A percentile compares a stretch with the other conserved stretches of the same genome.
phyloP scores from a whole-genome alignment of 768 basidiomycete genomes.

The Suillus placidus region DNA sequence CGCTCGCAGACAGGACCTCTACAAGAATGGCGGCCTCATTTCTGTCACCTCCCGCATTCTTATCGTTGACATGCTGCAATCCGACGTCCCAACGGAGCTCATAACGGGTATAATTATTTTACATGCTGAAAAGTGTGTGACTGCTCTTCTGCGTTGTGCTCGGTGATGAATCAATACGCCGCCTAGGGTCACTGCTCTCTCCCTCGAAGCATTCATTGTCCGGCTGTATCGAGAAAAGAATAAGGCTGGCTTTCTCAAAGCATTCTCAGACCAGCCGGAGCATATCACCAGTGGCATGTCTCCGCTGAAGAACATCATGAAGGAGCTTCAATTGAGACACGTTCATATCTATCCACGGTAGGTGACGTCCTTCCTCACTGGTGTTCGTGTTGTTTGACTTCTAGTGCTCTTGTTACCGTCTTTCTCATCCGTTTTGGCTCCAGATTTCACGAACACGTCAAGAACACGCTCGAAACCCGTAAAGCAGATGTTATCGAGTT shows the following conservation, averaged over 20 bases:
- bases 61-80: conserved; percentile 91
- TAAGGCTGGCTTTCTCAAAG: conserved; percentile 89
- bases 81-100: conserved; percentile 79
- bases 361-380: conserved; percentile 8
- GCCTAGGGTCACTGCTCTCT: conserved; percentile 77
- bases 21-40: conserved; percentile 85
- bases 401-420: background rate
- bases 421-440: background rate
- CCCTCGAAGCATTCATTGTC: conserved; percentile 90
- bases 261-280: conserved; percentile 96
- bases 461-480: conserved; percentile 77
- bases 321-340: conserved; percentile 85
- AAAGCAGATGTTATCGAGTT: conserved; percentile 92
- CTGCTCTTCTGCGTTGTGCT: background rate
- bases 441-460: conserved; percentile 91
- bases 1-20: conserved; percentile 72
- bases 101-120: conserved; percentile 90
- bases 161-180: background rate
- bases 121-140: conserved; percentile 82
- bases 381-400: background rate
- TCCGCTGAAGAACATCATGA: conserved; percentile 90
- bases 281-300: conserved; percentile 91
- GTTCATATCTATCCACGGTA: conserved; percentile 93
- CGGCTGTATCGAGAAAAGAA: conserved; percentile 91
- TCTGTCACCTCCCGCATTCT: conserved; percentile 94